Percentiles rank a stretch among this genome's conserved stretches.
Conservation (phyloP, 306 rosid species). For the Ormosia semicastrata region DNA sequence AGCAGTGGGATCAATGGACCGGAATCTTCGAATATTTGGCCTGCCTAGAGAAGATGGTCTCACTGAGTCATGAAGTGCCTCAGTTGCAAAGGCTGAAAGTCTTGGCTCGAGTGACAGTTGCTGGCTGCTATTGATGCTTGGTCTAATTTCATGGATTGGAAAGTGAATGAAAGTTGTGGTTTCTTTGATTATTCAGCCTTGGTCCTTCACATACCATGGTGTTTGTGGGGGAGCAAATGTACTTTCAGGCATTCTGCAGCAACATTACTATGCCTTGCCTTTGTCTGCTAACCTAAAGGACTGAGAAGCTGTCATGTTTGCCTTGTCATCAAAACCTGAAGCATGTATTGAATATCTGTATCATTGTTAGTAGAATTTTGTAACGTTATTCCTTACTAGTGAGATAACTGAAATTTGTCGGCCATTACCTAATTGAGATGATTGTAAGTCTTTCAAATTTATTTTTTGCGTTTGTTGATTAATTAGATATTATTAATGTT, state of each 20-base stretch:
- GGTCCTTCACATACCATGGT: constrained; percentile 18
- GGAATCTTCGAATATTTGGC: constrained; percentile 91
- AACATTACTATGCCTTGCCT: constrained; percentile 28
- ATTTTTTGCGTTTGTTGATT: not conserved
- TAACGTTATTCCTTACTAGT: constrained; percentile 31
- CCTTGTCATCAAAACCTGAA: constrained; percentile 28
- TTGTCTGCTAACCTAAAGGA: constrained; percentile 27
- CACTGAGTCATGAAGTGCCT: constrained; percentile 41
- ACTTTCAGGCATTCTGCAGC: constrained; percentile 42
- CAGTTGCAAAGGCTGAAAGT: not conserved
- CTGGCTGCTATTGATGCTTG: constrained; percentile 33
- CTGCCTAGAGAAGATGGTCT: constrained; percentile 57
- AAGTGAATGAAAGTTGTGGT: constrained; percentile 37
- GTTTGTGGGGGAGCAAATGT: constrained; percentile 29
- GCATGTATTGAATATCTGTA: constrained; percentile 19
- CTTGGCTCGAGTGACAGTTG: constrained; percentile 16
- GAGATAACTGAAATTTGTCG: constrained; percentile 28
- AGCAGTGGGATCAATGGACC: constrained; percentile 91
- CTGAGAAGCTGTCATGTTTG: constrained; percentile 22
- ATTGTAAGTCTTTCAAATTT: not conserved
- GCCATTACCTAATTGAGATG: constrained; percentile 1
- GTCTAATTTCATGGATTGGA: constrained; percentile 29
- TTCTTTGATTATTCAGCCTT: constrained; percentile 27
- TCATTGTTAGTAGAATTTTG: constrained; percentile 29
- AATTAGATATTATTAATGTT: not conserved